Evolutionary conservation across 768 basidiomycete genomes (phyloP).

Genomic region (Ramaria sp.): DNA sequence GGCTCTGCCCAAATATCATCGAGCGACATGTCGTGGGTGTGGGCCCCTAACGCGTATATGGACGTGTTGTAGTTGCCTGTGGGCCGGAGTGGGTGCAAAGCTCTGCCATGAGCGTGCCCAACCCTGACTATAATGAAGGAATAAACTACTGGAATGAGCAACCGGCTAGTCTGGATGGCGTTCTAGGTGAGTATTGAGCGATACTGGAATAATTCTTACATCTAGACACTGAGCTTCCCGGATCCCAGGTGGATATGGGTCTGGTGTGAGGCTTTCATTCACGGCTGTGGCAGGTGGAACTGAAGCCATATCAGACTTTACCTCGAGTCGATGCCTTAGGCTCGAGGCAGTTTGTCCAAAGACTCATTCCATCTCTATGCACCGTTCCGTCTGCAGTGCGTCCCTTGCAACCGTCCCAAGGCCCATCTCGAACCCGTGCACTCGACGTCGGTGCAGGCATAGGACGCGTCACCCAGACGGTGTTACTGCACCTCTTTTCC

Average conservation of each 20-base stretch:
- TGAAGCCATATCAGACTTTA: constrained; percentile 43
- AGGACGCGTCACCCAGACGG: constrained; percentile 81
- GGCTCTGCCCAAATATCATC: constrained; percentile 55
- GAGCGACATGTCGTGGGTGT: constrained; percentile 24
- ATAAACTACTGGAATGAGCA: constrained; percentile 81
- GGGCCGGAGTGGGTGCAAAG: constrained; percentile 14
- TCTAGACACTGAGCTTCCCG: neutral
- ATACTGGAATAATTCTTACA: constrained; percentile 8
- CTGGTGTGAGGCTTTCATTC: constrained; percentile 20
- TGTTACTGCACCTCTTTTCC: constrained; percentile 79
- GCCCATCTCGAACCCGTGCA: constrained; percentile 45
- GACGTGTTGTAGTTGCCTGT: constrained; percentile 17
- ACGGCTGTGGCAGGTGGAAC: neutral
- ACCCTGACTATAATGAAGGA: constrained; percentile 60
- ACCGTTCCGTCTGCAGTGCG: constrained; percentile 66
- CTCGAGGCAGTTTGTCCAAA: constrained; percentile 79
- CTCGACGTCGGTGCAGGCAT: constrained; percentile 94
- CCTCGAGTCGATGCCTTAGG: constrained; percentile 86
- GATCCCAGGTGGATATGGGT: constrained; percentile 22
- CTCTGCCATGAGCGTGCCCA: neutral
- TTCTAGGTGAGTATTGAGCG: constrained; percentile 45
- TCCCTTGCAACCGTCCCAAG: constrained; percentile 25
- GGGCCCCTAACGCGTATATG: constrained; percentile 1
- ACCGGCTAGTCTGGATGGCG: constrained; percentile 77
- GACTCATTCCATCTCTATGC: constrained; percentile 70